These are phyloP conservation scores for Suillus decipiens DNA, from an alignment of 768 basidiomycete species.

Conservation along the genomic window DNA sequence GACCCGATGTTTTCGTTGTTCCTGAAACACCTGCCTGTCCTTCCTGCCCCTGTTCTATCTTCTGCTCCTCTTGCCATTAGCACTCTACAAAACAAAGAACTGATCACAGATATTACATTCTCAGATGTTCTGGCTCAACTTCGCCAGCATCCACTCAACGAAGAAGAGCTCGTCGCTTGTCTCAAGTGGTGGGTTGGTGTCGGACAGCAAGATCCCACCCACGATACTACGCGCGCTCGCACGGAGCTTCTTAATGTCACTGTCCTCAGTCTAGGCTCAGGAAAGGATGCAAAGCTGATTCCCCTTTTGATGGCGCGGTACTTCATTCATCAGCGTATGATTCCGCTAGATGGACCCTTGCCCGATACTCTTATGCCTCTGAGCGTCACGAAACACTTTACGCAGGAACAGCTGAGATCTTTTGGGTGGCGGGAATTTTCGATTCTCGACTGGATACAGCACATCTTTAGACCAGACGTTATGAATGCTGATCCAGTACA, in stretches of 20 bases:
- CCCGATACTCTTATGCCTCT: slow-evolving; percentile 75
- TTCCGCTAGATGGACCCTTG: slow-evolving; percentile 78
- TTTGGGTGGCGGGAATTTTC: slow-evolving; percentile 84
- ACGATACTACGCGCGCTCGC: slow-evolving; percentile 48
- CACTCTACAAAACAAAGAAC: slow-evolving; percentile 56
- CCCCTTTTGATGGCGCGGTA: slow-evolving; percentile 70
- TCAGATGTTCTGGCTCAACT: slow-evolving; percentile 83
- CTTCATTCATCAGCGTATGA: slow-evolving; percentile 68
- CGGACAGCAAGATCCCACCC: slow-evolving; percentile 35
- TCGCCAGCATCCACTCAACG: slow-evolving; percentile 62
- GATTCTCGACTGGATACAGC: slow-evolving; percentile 72
- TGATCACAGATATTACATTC: slow-evolving; percentile 77
- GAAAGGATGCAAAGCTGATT: slow-evolving; percentile 54
- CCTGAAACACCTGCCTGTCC: slow-evolving; percentile 72
- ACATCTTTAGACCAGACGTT: slow-evolving; percentile 55
- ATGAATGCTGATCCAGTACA: slow-evolving; percentile 45
- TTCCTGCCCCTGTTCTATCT: slow-evolving; percentile 61
- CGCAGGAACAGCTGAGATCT: slow-evolving; percentile 48
- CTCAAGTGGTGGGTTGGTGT: slow-evolving; percentile 81
- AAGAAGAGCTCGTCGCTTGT: slow-evolving; percentile 78
- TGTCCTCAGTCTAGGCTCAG: slow-evolving; percentile 50
- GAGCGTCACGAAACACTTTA: slow-evolving; percentile 61
- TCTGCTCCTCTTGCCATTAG: slow-evolving; percentile 63
- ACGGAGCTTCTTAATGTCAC: slow-evolving; percentile 71
- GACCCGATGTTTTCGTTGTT: slow-evolving; percentile 73